These are phyloP conservation scores for Candida oleophila DNA, from an alignment of 805 yeast genomes.

Conservation along the genomic window DNA sequence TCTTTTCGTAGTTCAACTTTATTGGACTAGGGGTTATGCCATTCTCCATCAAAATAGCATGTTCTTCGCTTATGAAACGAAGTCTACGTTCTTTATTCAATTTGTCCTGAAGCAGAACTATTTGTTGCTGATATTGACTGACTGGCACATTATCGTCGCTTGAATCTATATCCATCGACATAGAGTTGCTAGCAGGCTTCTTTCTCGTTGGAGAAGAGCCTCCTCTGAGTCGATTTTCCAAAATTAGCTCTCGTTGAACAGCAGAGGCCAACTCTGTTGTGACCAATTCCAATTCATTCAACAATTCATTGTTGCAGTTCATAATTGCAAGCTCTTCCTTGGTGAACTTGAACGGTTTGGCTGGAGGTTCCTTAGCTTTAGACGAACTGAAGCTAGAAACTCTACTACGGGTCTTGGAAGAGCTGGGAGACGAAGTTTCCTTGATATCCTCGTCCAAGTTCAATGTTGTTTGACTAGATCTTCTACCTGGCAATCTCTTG, in stretches of 20 bases:
- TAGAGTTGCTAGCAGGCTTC: background rate
- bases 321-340: conserved; percentile 63
- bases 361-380: background rate
- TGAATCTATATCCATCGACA: background rate
- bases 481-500: conserved; percentile 2
- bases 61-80: conserved; percentile 71
- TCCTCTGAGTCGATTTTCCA: conserved; percentile 48
- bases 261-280: conserved; percentile 74
- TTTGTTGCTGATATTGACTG: conserved; percentile 17
- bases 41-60: conserved; percentile 54
- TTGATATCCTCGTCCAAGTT: background rate
- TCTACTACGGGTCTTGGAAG: background rate
- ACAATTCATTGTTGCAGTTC: conserved; percentile 55
- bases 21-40: conserved; percentile 53
- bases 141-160: background rate
- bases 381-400: conserved; percentile 1
- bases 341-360: conserved; percentile 36
- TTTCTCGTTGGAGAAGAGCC: conserved; percentile 1
- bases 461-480: background rate
- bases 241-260: conserved; percentile 62
- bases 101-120: conserved; percentile 54
- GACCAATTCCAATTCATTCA: conserved; percentile 64
- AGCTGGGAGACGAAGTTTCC: background rate
- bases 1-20: conserved; percentile 56
- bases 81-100: conserved; percentile 64